Percentiles rank a stretch among this genome's conserved stretches.
Evolutionary conservation across 2,329 filamentous ascomycete genomes (phyloP).

Genomic region (Trichoderma koningii): DNA sequence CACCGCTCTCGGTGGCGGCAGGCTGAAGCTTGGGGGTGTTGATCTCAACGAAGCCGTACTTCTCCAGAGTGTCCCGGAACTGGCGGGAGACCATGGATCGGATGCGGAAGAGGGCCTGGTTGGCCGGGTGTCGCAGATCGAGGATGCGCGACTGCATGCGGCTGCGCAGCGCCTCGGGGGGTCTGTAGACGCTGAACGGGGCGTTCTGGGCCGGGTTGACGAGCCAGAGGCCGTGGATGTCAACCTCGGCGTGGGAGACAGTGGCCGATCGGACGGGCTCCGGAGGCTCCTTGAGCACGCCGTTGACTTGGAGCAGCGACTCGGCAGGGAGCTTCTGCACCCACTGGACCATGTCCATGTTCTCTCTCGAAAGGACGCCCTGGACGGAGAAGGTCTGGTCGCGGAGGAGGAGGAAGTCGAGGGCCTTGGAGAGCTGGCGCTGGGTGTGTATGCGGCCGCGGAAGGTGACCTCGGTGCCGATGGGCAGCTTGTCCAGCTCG

Average conservation of each 20-base stretch:
- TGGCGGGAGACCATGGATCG: constrained; percentile 77
- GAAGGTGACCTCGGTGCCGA: constrained; percentile 47
- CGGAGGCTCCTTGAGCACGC: constrained; percentile 70
- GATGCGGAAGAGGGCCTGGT: constrained; percentile 85
- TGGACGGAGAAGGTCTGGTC: constrained; percentile 84
- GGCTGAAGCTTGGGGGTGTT: constrained; percentile 92
- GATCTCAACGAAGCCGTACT: constrained; percentile 83
- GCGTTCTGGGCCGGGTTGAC: constrained; percentile 54
- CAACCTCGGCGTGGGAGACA: constrained; percentile 74
- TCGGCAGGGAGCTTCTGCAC: constrained; percentile 80
- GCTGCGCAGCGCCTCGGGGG: constrained; percentile 66
- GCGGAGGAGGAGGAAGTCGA: constrained; percentile 84
- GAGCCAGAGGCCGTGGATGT: constrained; percentile 59
- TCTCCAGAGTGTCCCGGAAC: constrained; percentile 76
- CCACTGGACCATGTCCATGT: constrained; percentile 79
- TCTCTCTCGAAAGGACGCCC: constrained; percentile 64
- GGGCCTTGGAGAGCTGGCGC: constrained; percentile 75
- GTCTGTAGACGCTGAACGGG: constrained; percentile 59
- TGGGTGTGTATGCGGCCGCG: constrained; percentile 59
- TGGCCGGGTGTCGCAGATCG: constrained; percentile 81
- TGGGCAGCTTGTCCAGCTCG: constrained; percentile 42
- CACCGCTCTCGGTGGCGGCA: constrained; percentile 85
- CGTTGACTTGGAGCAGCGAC: constrained; percentile 75
- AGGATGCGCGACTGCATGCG: constrained; percentile 78
- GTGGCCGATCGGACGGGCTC: constrained; percentile 75